Evolutionary conservation across 768 basidiomycete species (phyloP).

Genomic region (Tulasnella calospora): DNA sequence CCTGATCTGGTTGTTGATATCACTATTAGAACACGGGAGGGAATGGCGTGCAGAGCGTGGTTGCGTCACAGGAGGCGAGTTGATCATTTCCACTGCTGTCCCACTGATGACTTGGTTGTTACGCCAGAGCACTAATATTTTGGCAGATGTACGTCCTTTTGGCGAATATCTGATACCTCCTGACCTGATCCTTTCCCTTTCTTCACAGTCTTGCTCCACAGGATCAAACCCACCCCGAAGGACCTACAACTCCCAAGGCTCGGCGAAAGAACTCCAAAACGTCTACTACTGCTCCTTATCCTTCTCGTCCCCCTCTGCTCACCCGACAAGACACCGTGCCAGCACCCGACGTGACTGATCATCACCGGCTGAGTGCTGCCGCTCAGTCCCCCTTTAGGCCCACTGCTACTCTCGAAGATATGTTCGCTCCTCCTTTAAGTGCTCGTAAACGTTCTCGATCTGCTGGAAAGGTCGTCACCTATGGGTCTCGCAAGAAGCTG

Average conservation of each 20-base stretch:
- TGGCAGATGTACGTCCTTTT: background rate
- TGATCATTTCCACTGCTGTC: background rate
- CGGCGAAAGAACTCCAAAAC: background rate
- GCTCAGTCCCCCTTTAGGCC: background rate
- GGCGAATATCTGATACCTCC: background rate
- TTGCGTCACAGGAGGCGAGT: background rate
- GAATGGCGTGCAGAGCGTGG: background rate
- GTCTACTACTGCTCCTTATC: background rate
- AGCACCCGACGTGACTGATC: background rate
- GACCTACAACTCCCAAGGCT: background rate
- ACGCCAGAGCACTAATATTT: background rate
- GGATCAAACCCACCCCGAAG: background rate
- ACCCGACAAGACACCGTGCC: background rate
- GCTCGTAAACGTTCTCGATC: background rate
- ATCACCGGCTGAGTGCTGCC: background rate
- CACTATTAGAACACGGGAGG: background rate
- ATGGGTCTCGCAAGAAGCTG: constrained; percentile 14
- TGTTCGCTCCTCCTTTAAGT: background rate
- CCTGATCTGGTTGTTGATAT: background rate
- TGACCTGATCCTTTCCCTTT: background rate
- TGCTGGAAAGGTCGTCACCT: background rate
- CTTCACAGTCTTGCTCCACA: background rate
- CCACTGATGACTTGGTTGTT: background rate
- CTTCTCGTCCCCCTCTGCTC: background rate
- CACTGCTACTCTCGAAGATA: background rate